Conservation (phyloP, 164 flowering plant species). For the Brasenia schreberi region DNA sequence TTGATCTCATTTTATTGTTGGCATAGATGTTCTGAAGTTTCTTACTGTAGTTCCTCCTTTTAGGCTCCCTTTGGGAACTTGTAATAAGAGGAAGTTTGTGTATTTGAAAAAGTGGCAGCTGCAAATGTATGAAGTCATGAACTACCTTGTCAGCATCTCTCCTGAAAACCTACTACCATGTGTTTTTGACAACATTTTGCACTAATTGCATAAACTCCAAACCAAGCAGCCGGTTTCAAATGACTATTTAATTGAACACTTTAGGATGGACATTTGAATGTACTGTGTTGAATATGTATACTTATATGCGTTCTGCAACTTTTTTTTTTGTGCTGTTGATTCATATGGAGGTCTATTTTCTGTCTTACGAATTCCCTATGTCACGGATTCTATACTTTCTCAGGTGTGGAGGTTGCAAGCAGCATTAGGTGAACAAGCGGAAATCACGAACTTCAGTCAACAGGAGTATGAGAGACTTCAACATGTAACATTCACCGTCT, state of each 20-base stretch:
- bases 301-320: background rate
- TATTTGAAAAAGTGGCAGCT: too few species aligned
- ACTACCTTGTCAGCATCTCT: too few species aligned
- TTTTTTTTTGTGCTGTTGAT: background rate
- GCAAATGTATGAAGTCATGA: too few species aligned
- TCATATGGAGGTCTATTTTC: too few species aligned
- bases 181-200: too few species aligned
- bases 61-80: background rate
- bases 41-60: background rate
- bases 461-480: conserved; percentile 87
- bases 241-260: background rate
- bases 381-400: background rate
- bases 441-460: conserved; percentile 79
- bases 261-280: background rate
- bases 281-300: too few species aligned
- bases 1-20: too few species aligned
- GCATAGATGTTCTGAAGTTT: background rate
- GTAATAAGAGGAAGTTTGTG: too few species aligned
- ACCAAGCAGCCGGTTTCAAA: background rate
- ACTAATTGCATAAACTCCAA: too few species aligned
- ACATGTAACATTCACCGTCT: conserved; percentile 33
- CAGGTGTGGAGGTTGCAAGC: conserved; percentile 74
- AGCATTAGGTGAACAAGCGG: conserved; percentile 81
- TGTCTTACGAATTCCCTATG: background rate
- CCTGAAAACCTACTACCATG: too few species aligned